Conservation (phyloP, 768 basidiomycete species). For the Grammothele lineata region DNA sequence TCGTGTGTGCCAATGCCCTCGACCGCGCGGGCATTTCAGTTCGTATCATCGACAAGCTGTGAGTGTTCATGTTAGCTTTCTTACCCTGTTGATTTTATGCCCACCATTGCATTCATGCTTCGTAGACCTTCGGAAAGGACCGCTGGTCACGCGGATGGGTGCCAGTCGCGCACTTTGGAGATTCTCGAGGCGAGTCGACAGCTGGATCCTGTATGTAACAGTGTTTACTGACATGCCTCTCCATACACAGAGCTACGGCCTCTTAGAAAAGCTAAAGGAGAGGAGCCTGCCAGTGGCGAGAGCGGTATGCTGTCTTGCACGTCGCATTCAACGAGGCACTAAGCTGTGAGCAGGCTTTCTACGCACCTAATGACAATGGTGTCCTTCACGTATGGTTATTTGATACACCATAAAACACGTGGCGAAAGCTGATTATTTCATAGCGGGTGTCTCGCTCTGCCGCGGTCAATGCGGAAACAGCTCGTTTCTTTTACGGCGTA, state of each 20-base stretch:
- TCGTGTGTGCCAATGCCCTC: conserved; percentile 69
- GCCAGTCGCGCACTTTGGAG: conserved; percentile 52
- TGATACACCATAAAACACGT: no score
- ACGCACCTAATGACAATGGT: conserved; percentile 35
- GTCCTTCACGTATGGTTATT: no score
- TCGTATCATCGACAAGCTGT: conserved; percentile 61
- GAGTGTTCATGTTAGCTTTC: not conserved
- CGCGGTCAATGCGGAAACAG: no score
- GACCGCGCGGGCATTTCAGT: conserved; percentile 53
- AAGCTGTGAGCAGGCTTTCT: not conserved
- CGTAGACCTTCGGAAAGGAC: conserved; percentile 57
- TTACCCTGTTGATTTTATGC: conserved; percentile 11
- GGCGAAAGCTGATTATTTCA: no score
- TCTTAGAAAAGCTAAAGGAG: no score
- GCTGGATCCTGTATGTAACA: not conserved
- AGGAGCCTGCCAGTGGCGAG: no score
- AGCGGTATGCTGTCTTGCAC: not conserved
- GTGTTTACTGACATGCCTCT: no score
- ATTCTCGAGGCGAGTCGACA: conserved; percentile 42
- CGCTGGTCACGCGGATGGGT: conserved; percentile 55
- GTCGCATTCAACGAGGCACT: not conserved
- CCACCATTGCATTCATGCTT: conserved; percentile 32
- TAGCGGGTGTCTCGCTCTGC: no score
- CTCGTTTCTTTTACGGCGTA: no score
- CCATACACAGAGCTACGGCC: no score